Evolutionary conservation across 2,329 filamentous ascomycete genomes (phyloP).

Genomic region (Berkeleyomyces basicola): DNA sequence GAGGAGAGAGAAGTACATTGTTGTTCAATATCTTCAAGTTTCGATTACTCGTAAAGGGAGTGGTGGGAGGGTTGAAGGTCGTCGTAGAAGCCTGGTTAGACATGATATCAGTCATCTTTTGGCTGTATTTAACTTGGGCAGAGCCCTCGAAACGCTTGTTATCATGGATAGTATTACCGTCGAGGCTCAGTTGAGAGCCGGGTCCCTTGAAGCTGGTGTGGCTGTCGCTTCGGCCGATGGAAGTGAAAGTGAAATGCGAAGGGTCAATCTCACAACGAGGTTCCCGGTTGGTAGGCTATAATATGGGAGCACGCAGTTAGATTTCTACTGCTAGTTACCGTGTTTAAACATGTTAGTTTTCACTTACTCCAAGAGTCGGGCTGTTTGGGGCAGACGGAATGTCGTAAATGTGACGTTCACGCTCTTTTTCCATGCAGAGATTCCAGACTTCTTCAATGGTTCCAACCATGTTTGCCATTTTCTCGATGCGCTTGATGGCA

Average conservation of each 20-base stretch:
- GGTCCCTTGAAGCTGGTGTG: neutral
- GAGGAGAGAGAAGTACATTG: neutral
- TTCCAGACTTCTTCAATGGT: slow-evolving; percentile 50
- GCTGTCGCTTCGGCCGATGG: neutral
- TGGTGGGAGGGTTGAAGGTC: neutral
- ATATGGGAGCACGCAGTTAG: neutral
- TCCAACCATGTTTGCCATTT: slow-evolving; percentile 45
- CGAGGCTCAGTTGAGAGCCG: neutral
- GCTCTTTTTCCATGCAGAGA: slow-evolving; percentile 31
- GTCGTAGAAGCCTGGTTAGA: neutral
- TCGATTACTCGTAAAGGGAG: neutral
- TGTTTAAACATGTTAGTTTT: neutral
- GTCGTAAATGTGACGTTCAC: slow-evolving; percentile 40
- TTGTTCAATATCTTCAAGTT: neutral
- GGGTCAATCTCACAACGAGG: neutral
- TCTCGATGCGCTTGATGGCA: slow-evolving; percentile 49
- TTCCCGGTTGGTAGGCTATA: neutral
- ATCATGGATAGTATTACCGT: neutral
- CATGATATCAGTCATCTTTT: neutral
- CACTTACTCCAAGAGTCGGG: slow-evolving; percentile 3
- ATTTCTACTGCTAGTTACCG: too few species aligned
- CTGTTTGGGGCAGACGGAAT: slow-evolving; percentile 27
- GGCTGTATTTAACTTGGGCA: neutral
- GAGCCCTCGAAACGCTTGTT: neutral
- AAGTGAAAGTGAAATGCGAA: neutral